Percentiles rank a stretch among this genome's conserved stretches.
phyloP scores from a whole-genome alignment of 1,284 basidiomycete species.

The Sporisorium sorghi region DNA sequence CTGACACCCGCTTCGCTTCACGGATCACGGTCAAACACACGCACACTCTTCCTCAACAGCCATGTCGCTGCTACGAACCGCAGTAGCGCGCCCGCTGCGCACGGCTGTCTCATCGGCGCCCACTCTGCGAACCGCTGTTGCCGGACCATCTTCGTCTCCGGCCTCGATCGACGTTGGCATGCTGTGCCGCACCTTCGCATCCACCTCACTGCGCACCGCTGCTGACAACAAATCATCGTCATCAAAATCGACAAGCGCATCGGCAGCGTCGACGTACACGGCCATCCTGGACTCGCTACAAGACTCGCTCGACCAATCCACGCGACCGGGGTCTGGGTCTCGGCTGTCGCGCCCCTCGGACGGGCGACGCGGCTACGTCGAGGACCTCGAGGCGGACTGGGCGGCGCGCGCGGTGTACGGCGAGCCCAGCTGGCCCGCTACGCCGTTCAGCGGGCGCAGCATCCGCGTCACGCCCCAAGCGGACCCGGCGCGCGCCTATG shows the following conservation, averaged over 20 bases:
- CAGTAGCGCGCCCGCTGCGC: constrained; percentile 24
- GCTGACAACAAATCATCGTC: constrained; percentile 15
- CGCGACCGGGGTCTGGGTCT: constrained; percentile 2
- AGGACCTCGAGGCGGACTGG: constrained; percentile 49
- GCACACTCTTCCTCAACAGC: neutral
- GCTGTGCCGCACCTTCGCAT: constrained; percentile 45
- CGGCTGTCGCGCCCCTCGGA: constrained; percentile 32
- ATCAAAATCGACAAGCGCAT: constrained; percentile 4
- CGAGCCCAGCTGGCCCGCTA: constrained; percentile 43
- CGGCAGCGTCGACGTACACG: constrained; percentile 31
- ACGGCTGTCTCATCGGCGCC: constrained; percentile 6
- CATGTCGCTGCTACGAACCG: constrained; percentile 26
- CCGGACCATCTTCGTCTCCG: constrained; percentile 11
- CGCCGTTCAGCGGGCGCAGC: constrained; percentile 42
- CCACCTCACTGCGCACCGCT: constrained; percentile 22
- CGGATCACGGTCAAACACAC: neutral
- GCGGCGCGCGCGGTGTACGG: constrained; percentile 33
- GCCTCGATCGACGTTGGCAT: constrained; percentile 18
- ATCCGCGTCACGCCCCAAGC: constrained; percentile 29
- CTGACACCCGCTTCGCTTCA: neutral
- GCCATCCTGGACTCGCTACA: constrained; percentile 44
- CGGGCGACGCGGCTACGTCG: constrained; percentile 33
- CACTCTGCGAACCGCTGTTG: constrained; percentile 7
- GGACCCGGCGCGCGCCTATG: constrained; percentile 45
- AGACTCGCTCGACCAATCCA: constrained; percentile 32